Evolutionary conservation across 225 moss, liverwort and hornwort species (phyloP), one percentile per base, ranked within the genome.

Genomic region (Sphagnum tenellum): DNA sequence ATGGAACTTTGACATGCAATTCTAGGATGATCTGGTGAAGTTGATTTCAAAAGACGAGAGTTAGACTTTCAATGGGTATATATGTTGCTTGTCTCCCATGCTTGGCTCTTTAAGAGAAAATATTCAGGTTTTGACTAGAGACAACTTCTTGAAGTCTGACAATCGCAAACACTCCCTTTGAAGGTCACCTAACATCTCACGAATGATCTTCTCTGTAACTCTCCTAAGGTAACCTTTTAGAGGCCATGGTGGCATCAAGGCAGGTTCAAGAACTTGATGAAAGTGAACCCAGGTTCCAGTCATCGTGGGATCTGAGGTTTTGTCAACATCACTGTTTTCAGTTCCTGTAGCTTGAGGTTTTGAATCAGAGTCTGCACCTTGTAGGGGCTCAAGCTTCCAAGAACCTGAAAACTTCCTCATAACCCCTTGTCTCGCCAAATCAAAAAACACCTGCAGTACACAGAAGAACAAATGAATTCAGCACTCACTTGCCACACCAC

Each of bases 241-340:
- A 3, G 94, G 94, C 94, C 94, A 95, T 3, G 91, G 94, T 29
- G 94, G 94, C 9, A 76, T 81, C 66, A 95, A 58, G 13, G 91
- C 64, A 3, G 91, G 94, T 67, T 91, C 87, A 59, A 91, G 61
- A 9, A 73, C 74, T 69, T 95, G 94, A 4, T 84, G 86, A 13
- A 95, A 77, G 8, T 76, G 79, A 9, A 95, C 78, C 94, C 91
- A 91, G 0, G 94, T 86, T 47, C 94, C 94, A 14, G 82, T 82
- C 29, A 94, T 4, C 2, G 71, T 52, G 50, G 68, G 70, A 2
- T 12, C 2, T 2, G 11, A n/a, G 44, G 45, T 14, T 13, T 47
- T 63, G 56, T 53, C 61, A 29, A 50, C 59, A 4, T 0, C 13
- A 0, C 50, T 52, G 49, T 46, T 70, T 4, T 12, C 60, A 49